Base-by-base conservation (phyloP, 192 early-diverging fungal species). In the Gryganskiella cystojenkinii region DNA sequence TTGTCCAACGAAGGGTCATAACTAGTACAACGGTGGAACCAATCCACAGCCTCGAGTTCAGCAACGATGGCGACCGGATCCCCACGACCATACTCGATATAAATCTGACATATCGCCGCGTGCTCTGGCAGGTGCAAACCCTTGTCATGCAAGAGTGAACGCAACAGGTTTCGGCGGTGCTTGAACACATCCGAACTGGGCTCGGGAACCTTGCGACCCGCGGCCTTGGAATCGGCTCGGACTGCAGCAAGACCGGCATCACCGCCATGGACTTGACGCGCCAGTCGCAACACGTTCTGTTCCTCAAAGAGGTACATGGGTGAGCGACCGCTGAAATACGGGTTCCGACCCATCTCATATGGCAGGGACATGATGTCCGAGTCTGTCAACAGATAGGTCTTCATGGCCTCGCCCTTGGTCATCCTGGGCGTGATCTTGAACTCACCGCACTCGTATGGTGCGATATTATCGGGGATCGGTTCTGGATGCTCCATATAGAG, bases 331-430 rank as follows among this genome's bases (percentile, higher is more conserved):
- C 56, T 22, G 20, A 58, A 43, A 35, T 58, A 58, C 10, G 56
- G 37, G 37, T 58, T 58, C 10, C 56, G 56, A 3, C 37, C 56
- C 3, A 58, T 58, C 56, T 58, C 56, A 22, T 58, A 58, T 20
- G 56, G 37, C 7, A 58, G 56, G 7, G 56, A 58, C 56, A 58
- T 58, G 10, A 58, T 11, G 35, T 43, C 56, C 37, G 35, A 43
- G 20, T 25, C 3, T 8, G 7, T 58, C 22, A 58, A 13, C 30
- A 58, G 56, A 20, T 58, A 58, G 4, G 56, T 3, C 35, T 58
- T 58, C 56, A 35, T 58, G 56, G 56, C 56, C 6, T 58, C 56
- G 20, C 37, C 56, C n/a, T 58, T 58, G 56, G 56, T 43, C 56
- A 58, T 58, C n/a, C 56, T 31, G 5, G 56, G 56, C 22, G 56